Conservation (phyloP, 116 monocot genomes). For the Cymodocea nodosa region DNA sequence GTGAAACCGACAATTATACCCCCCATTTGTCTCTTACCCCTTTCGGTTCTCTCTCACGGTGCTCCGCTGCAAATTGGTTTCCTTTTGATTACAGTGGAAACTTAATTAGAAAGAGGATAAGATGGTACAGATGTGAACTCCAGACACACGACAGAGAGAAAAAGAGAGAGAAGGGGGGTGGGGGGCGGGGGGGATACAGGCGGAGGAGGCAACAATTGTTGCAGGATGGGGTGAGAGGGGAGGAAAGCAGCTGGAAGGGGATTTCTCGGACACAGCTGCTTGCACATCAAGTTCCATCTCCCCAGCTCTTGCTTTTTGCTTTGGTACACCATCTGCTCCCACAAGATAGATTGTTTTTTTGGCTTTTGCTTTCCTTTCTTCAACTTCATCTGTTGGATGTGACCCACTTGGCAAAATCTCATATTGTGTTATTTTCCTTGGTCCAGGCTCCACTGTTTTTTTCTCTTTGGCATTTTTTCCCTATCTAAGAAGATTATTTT, state of each 20-base stretch:
- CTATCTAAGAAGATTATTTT: too few species aligned
- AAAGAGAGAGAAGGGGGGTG: background rate
- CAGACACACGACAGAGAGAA: background rate
- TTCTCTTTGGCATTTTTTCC: too few species aligned
- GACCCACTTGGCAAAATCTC: background rate
- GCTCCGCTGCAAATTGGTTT: too few species aligned
- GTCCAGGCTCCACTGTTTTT: too few species aligned
- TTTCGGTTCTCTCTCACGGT: too few species aligned
- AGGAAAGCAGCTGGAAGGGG: constrained; percentile 8
- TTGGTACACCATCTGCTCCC: background rate
- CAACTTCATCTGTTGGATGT: background rate
- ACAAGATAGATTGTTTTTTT: background rate
- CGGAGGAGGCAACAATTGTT: background rate
- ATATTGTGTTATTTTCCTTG: too few species aligned
- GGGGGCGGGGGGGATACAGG: too few species aligned
- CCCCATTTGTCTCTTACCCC: too few species aligned
- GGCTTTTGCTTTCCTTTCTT: background rate
- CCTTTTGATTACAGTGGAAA: too few species aligned
- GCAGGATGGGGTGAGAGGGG: constrained; percentile 9
- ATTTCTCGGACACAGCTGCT: constrained; percentile 6
- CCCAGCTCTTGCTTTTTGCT: background rate
- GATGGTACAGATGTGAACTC: background rate
- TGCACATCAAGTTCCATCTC: background rate
- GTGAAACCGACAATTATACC: too few species aligned
- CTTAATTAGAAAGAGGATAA: background rate